Percentiles rank a stretch among this genome's conserved stretches.
Conservation (phyloP, 2,329 filamentous ascomycete genomes). For the Aspergillus glaucus region DNA sequence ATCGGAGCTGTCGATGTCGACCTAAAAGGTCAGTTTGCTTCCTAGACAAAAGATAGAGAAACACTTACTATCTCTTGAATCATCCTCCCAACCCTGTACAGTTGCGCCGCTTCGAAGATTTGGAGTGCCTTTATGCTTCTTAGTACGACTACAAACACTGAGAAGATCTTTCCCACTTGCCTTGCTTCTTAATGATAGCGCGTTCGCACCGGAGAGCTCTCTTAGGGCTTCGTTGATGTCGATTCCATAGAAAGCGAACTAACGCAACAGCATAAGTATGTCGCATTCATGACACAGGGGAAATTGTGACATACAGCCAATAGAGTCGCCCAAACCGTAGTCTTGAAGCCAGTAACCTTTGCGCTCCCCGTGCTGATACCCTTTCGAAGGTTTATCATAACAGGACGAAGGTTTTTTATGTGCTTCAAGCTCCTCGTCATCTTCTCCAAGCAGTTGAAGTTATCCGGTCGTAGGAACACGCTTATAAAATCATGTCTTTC, state of each 20-base stretch:
- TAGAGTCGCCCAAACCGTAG: slow-evolving; percentile 68
- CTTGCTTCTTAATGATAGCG: slow-evolving; percentile 49
- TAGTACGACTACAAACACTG: neutral
- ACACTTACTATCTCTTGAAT: slow-evolving; percentile 58
- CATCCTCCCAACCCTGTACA: slow-evolving; percentile 62
- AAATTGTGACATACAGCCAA: slow-evolving; percentile 37
- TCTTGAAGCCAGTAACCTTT: slow-evolving; percentile 52
- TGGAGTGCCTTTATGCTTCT: slow-evolving; percentile 46
- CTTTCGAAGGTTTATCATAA: slow-evolving; percentile 66
- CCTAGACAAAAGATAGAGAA: neutral
- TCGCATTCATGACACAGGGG: neutral
- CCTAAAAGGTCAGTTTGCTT: slow-evolving; percentile 29
- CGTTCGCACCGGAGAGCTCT: slow-evolving; percentile 50
- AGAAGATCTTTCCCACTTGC: slow-evolving; percentile 26
- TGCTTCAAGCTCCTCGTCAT: slow-evolving; percentile 59
- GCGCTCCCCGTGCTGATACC: slow-evolving; percentile 58
- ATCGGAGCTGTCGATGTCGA: slow-evolving; percentile 75
- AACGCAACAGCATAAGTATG: slow-evolving; percentile 4
- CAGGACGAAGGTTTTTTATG: slow-evolving; percentile 67
- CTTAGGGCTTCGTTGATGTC: slow-evolving; percentile 60
- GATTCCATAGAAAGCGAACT: slow-evolving; percentile 66
- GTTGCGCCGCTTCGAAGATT: slow-evolving; percentile 51
- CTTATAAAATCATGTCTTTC: slow-evolving; percentile 66
- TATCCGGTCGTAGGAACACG: slow-evolving; percentile 62
- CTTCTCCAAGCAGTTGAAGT: slow-evolving; percentile 50